Base-by-base conservation (phyloP, 305 asterid species). In the Fraxinus ornus region DNA sequence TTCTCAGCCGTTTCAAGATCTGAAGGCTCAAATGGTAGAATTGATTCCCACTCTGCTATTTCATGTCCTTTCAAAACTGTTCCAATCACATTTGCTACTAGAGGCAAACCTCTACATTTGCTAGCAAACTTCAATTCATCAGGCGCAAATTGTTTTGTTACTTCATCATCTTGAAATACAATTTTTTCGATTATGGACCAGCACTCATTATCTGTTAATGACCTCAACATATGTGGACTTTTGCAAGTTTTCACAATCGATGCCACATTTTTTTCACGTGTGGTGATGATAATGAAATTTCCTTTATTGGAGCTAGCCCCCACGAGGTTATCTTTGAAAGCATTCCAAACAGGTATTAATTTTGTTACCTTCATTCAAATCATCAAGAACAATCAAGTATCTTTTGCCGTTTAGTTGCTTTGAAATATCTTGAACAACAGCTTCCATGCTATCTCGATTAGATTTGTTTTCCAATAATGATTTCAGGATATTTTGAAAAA, bases 41-140 rank as follows among this genome's bases (percentile, higher is more conserved):
- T 37, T 15, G 30, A 37, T 0, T 17, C 13, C 79, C 83, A 78
- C 28, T 82, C 85, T 0, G 1, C 5, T 36, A n/a, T 60, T 28
- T 47, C 22, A 28, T 22, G 19, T 52, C 39, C 24, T 66, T 15
- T 7, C 71, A 83, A 21, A 22, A 26, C 4, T 19, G 80, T 52
- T 12, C 77, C 83, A 0, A 83, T 4, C 15, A 24, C 15, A 21
- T 36, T 79, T 64, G 71, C 35, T 10, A 78, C 78, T 17, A 79
- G 30, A 3, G 83, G 86, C 2, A 79, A 1, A 33, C 86, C 84
- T 1, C 78, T 36, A 76, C 81, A 84, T n/a, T 36, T 73, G 7
- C 22, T 0, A 2, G 49, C 76, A 1, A 83, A 72, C 52, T 30
- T 13, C 19, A 4, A 0, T 6, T 76, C 84, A 0, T 52, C 80